phyloP scores from a whole-genome alignment of 78 protist species.

The Guillardia theta region DNA sequence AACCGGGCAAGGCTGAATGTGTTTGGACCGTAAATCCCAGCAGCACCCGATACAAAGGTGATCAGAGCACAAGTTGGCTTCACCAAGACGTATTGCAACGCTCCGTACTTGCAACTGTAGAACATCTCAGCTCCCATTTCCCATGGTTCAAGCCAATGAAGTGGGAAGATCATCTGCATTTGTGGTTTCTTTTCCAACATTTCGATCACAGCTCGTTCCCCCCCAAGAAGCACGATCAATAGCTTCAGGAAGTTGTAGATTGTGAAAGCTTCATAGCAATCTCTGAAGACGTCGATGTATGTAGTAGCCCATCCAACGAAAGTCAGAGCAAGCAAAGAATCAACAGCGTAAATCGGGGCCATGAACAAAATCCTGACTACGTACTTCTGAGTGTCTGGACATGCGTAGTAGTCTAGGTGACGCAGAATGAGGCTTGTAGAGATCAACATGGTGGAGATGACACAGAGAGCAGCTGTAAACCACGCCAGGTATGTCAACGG shows the following conservation, averaged over 20 bases:
- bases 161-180: neutral
- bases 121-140: constrained; percentile 15
- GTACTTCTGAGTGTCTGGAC: constrained; percentile 6
- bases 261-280: constrained; percentile 21
- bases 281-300: constrained; percentile 21
- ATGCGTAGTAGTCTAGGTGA: constrained; percentile 1
- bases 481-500: neutral
- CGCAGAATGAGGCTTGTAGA: neutral
- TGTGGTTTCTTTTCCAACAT: neutral
- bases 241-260: constrained; percentile 34
- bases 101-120: constrained; percentile 1
- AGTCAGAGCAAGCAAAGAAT: neutral
- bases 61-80: neutral
- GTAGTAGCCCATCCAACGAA: constrained; percentile 1
- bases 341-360: constrained; percentile 39
- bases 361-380: constrained; percentile 29
- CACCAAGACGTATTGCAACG: constrained; percentile 2
- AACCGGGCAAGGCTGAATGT: neutral
- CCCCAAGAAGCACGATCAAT: constrained; percentile 28
- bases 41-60: neutral
- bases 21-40: neutral
- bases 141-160: constrained; percentile 4
- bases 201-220: neutral
- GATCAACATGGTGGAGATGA: neutral
- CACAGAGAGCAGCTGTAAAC: neutral